Percentiles rank a stretch among this genome's conserved stretches.
Conservation (phyloP, 163 green algal genomes). For the Chlamydomonas reinhardtii region DNA sequence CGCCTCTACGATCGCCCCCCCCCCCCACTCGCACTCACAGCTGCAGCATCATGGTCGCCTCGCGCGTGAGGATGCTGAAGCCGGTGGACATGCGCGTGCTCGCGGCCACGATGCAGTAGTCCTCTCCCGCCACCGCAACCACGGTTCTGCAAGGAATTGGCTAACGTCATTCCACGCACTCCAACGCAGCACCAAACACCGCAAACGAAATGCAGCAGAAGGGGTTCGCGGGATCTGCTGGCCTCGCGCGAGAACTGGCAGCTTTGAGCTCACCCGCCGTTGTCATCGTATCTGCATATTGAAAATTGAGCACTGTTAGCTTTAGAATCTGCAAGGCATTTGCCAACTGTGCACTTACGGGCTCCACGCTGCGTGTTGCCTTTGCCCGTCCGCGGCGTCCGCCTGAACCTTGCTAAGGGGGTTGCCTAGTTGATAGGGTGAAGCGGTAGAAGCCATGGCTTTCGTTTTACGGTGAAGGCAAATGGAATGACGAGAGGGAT, state of each 20-base stretch:
- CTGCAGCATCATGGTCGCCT: slow-evolving; percentile 76
- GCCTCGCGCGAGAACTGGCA: too few species aligned
- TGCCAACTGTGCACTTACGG: slow-evolving; percentile 15
- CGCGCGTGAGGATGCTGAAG: slow-evolving; percentile 94
- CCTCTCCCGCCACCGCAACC: slow-evolving; percentile 93
- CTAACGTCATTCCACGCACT: too few species aligned
- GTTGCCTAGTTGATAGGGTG: slow-evolving; percentile 33
- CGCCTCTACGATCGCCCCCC: too few species aligned
- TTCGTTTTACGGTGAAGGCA: background rate
- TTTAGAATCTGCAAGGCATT: too few species aligned
- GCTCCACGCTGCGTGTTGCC: slow-evolving; percentile 34
- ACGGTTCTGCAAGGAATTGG: slow-evolving; percentile 82
- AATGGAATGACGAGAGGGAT: background rate
- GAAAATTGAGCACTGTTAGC: too few species aligned
- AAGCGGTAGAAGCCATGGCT: background rate
- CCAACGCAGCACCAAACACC: too few species aligned
- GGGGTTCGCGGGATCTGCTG: too few species aligned
- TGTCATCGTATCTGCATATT: slow-evolving; percentile 79
- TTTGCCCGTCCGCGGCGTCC: slow-evolving; percentile 1
- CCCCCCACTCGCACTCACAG: slow-evolving; percentile 66
- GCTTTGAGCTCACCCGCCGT: slow-evolving; percentile 70
- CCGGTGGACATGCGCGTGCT: slow-evolving; percentile 96
- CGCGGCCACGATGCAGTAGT: slow-evolving; percentile 96
- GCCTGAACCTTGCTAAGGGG: slow-evolving; percentile 27
- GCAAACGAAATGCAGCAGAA: background rate